Evolutionary conservation across 768 basidiomycete genomes (phyloP).

Genomic region (Amanita pseudoporphyria): DNA sequence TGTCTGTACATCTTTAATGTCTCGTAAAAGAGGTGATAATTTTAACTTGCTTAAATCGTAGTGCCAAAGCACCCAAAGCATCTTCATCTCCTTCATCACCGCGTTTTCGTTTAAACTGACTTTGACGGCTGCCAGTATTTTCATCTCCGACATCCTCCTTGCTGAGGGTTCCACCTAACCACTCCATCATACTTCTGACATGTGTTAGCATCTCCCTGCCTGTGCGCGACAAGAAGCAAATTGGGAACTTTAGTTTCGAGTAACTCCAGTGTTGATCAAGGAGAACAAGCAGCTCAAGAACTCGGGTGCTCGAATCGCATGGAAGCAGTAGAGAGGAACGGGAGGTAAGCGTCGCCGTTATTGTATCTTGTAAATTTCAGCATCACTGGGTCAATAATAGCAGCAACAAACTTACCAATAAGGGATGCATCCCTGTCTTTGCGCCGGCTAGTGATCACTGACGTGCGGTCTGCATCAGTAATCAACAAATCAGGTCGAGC

Average conservation of each 20-base stretch:
- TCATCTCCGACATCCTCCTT: conserved; percentile 89
- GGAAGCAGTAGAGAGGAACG: conserved; percentile 82
- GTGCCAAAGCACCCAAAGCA: conserved; percentile 72
- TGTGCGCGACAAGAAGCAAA: conserved; percentile 88
- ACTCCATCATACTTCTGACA: conserved; percentile 96
- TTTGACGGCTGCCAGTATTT: conserved; percentile 42
- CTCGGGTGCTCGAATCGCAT: conserved; percentile 88
- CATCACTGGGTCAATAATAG: not conserved
- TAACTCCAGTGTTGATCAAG: conserved; percentile 98
- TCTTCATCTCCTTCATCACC: conserved; percentile 76
- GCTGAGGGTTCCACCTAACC: conserved; percentile 92
- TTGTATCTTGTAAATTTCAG: conserved; percentile 49
- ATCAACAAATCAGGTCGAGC: conserved; percentile 89
- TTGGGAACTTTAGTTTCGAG: conserved; percentile 73
- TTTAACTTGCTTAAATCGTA: conserved; percentile 75
- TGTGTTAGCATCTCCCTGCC: conserved; percentile 91
- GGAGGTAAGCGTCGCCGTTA: conserved; percentile 77
- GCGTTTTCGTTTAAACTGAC: conserved; percentile 42
- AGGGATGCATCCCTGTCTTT: conserved; percentile 87
- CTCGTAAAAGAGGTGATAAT: not conserved
- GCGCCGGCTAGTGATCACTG: conserved; percentile 75
- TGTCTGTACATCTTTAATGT: conserved; percentile 39
- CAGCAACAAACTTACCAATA: conserved; percentile 45
- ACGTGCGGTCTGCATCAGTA: conserved; percentile 81
- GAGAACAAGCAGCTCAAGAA: conserved; percentile 90